Evolutionary conservation across 306 rosid species (phyloP).

Genomic region (Vicia villosa): DNA sequence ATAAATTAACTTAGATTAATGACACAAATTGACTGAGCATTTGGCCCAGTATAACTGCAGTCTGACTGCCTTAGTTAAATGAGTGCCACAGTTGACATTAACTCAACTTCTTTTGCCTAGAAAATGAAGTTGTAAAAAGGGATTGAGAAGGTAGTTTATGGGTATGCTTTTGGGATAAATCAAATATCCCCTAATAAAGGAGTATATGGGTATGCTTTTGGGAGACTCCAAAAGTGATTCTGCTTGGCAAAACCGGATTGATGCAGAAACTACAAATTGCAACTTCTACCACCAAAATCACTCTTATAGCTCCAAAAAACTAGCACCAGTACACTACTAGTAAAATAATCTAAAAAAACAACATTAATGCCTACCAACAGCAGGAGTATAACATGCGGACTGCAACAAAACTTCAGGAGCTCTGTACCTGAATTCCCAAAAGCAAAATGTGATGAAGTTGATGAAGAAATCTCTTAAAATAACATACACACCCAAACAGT

Average conservation of each 20-base stretch:
- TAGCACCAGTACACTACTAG: too few species aligned
- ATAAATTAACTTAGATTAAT: background rate
- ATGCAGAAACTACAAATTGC: too few species aligned
- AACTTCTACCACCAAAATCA: too few species aligned
- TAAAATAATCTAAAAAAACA: constrained; percentile 2
- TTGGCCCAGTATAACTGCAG: background rate
- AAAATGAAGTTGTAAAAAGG: background rate
- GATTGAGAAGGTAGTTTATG: background rate
- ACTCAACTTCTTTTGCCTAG: background rate
- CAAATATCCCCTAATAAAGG: background rate
- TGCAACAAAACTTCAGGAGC: constrained; percentile 90
- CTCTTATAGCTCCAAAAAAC: too few species aligned
- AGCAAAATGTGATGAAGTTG: constrained; percentile 17
- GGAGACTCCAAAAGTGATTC: too few species aligned
- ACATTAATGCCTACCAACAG: constrained; percentile 66
- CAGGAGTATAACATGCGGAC: constrained; percentile 70
- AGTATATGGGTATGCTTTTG: too few species aligned
- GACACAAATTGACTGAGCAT: background rate
- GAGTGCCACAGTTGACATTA: background rate
- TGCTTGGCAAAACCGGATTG: too few species aligned
- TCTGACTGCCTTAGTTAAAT: background rate
- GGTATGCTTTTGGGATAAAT: background rate
- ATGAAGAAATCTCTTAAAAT: background rate
- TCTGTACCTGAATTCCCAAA: constrained; percentile 65
- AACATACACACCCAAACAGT: background rate